These are phyloP conservation scores for Umbelopsis sp. DNA, from an alignment of 192 early-diverging fungal species.

Conservation along the genomic window DNA sequence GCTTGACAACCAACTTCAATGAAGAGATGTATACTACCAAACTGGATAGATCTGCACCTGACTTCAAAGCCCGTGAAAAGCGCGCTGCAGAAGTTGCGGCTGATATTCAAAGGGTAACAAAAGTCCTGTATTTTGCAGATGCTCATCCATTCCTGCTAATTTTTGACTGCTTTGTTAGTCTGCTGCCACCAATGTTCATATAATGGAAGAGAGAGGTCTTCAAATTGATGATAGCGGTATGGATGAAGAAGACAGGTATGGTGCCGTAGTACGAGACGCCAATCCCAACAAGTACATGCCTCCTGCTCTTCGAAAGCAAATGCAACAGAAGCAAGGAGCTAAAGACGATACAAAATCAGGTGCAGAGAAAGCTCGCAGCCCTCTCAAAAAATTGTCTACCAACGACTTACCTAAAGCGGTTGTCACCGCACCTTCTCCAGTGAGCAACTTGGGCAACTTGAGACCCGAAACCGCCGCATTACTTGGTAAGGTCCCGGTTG, in stretches of 20 bases:
- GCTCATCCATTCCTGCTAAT: neutral
- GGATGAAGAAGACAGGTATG: slow-evolving; percentile 93
- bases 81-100: slow-evolving; percentile 85
- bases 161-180: slow-evolving; percentile 39
- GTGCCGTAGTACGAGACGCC: slow-evolving; percentile 72
- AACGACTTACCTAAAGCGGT: slow-evolving; percentile 31
- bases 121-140: neutral
- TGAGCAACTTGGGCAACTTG: slow-evolving; percentile 15
- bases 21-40: slow-evolving; percentile 96
- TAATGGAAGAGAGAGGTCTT: slow-evolving; percentile 88
- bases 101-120: slow-evolving; percentile 80
- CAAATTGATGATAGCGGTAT: slow-evolving; percentile 62
- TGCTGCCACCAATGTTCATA: slow-evolving; percentile 76
- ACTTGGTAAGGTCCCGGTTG: slow-evolving; percentile 5
- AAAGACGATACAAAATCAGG: slow-evolving; percentile 19
- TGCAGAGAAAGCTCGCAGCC: slow-evolving; percentile 22
- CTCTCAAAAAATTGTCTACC: slow-evolving; percentile 34
- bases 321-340: slow-evolving; percentile 30
- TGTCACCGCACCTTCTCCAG: slow-evolving; percentile 16
- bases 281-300: slow-evolving; percentile 86
- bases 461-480: slow-evolving; percentile 24
- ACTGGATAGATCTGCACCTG: slow-evolving; percentile 80
- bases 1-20: slow-evolving; percentile 93
- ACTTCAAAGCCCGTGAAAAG: slow-evolving; percentile 86
- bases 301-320: slow-evolving; percentile 70